Base-by-base conservation (phyloP, 345 rosid genomes). In the Toxicodendron radicans region DNA sequence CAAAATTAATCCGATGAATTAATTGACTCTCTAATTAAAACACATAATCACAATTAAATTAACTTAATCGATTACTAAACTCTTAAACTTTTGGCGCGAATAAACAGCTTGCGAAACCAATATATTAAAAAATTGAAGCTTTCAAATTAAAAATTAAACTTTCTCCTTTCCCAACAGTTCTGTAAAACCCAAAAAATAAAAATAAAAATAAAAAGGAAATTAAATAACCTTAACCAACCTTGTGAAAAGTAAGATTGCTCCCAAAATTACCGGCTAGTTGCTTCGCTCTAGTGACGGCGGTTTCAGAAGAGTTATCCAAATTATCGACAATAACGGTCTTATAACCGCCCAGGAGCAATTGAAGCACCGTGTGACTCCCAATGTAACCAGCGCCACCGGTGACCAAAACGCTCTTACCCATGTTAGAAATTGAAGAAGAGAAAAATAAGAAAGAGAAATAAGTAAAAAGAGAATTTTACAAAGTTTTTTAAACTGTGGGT, bases 301-400 rank as follows among this genome's bases (percentile, higher is more conserved):
- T 76, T 13, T 70, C 82, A 10, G 95, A 89, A 46, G 98, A 76
- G 79, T 96, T 93, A 58, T 93, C 93, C 53, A 96, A 94, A 77
- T 88, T 96, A 76, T 96, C 99, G 5, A 92, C 81, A n/a, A 92
- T 98, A 10, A 89, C 95, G 73, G 80, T 75, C 17, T 43, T 78
- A 83, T 86, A 89, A 5, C 98, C 97, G 23, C 85, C 89, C 58
- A 82, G 76, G 9, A 96, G 91, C 68, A 96, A 83, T 82, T 96
- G 98, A 57, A 96, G 91, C 64, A 93, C 99, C 3, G 99, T 90
- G 85, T 96, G 99, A 73, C 92, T 93, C 5, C 99, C 99, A 68
- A 93, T 96, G 82, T 91, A 96, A 61, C 98, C 99, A 78, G 99
- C 97, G 45, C 99, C 99, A 10, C 99, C 99, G 71, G 97, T 92